Base-by-base conservation (phyloP, 208 protist genomes). In the Leishmania aethiopica region DNA sequence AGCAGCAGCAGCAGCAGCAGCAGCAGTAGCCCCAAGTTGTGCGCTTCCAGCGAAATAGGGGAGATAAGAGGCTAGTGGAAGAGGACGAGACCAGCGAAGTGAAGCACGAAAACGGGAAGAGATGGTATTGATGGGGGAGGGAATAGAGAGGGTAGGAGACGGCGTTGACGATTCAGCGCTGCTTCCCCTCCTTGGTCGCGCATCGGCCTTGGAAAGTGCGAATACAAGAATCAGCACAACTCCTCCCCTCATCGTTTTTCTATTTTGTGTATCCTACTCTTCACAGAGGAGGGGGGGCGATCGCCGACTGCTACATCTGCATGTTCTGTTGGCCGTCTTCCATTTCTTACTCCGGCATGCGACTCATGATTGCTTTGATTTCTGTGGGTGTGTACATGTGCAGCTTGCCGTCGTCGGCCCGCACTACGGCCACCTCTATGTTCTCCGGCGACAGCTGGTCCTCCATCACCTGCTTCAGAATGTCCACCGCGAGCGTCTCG, bases 401-500 rank as follows among this genome's bases (percentile, higher is more conserved):
- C 81, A 98, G 94, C 82, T 96, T 98, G 11, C 91, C 90, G 8
- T 89, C 91, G 72, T 91, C 90, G 19, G 86, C 91, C 40, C 89
- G 84, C 8, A 99, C 91, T 17, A 97, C 88, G 6, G 98, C 98
- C 25, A 99, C 90, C 87, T 99, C 99, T 57, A 99, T 95, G 86
- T 99, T 99, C 60, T 91, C 98, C 57, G 94, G 92, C 57, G 93
- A 99, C 32, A 99, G 82, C 83, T 99, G 98, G 78, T 99, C 99
- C 86, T 99, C 99, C 99, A 99, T 99, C 11, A 99, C 99, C 86
- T 99, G 97, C 89, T 99, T 99, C 51, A 99, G 92, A 67, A 99
- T 99, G 10, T 91, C 86, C 40, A 99, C 86, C 22, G 98, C 97
- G 10, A 99, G 89, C 59, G 91, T 94, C 88, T 99, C 98, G 10